Evolutionary conservation across 768 basidiomycete species (phyloP).

Genomic region (Clitopilus hobsonii): DNA sequence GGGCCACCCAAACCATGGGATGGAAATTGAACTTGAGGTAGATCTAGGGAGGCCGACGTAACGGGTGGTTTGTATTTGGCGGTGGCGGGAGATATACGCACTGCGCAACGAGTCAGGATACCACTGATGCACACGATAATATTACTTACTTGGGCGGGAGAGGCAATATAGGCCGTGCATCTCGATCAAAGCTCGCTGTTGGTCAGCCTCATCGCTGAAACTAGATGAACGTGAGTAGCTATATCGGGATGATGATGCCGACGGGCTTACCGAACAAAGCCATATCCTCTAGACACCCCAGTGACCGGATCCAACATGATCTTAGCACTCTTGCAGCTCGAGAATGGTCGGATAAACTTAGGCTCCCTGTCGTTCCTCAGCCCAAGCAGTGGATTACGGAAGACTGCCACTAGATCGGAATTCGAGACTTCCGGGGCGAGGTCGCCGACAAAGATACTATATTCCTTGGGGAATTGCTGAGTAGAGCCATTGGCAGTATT

Average conservation of each 20-base stretch:
- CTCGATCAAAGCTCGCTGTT: constrained; percentile 84
- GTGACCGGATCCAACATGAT: constrained; percentile 92
- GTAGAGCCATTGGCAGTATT: constrained; percentile 26
- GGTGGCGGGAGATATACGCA: constrained; percentile 89
- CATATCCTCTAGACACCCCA: constrained; percentile 86
- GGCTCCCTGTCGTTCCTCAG: constrained; percentile 83
- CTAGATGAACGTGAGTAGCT: constrained; percentile 29
- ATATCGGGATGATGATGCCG: constrained; percentile 5
- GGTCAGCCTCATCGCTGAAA: constrained; percentile 85
- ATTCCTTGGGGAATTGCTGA: constrained; percentile 76
- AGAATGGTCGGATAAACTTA: constrained; percentile 83
- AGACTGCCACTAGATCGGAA: constrained; percentile 91
- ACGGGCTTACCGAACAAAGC: constrained; percentile 74
- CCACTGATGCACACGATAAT: constrained; percentile 15
- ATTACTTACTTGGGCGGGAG: constrained; percentile 74
- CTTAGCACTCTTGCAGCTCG: constrained; percentile 92
- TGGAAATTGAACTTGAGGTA: constrained; percentile 44
- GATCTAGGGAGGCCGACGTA: constrained; percentile 32
- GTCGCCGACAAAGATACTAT: constrained; percentile 93
- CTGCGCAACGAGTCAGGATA: constrained; percentile 37
- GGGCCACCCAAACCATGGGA: constrained; percentile 17
- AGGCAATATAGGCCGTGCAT: constrained; percentile 91
- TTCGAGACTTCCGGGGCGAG: constrained; percentile 91
- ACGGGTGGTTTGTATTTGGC: constrained; percentile 76
- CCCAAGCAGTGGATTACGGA: constrained; percentile 85